Base-by-base conservation (phyloP, 768 basidiomycete genomes). In the Gymnopilus dilepis region DNA sequence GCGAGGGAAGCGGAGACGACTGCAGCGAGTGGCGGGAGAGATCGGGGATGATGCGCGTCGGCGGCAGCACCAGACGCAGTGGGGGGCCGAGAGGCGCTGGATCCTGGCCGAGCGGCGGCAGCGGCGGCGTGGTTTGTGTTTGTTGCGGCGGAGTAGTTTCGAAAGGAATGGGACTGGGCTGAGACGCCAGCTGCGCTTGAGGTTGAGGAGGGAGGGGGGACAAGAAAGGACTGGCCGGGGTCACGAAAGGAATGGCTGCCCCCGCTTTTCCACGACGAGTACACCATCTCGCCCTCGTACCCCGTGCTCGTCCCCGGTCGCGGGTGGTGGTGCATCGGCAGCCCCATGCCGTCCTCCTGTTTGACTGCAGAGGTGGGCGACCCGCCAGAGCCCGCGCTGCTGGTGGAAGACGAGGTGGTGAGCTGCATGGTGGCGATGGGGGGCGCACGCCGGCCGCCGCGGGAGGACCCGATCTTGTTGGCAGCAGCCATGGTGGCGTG, bases 201-300 rank as follows among this genome's bases (percentile, higher is more conserved):
- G n/a, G n/a, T n/a, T 73, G 81, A 66, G 68, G 68, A 62, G n/a
- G 61, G 31, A 40, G 67, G 59, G 65, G 70, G 68, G 68, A 60
- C 73, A 87, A 86, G 89, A 89, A 89, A 89, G 88, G 89, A 89
- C 86, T 89, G 88, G 85, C 82, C 78, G 84, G 86, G 79, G 81
- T 86, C 86, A 84, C 86, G 88, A 88, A 89, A 89, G 86, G 88
- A 89, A 86, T 88, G 86, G 56, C 45, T 62, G 64, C 37, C 61
- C 51, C 26, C 62, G 13, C 31, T 28, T 37, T 62, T 56, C 60
- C 62, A 64, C 11, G 58, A 31, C 17, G 60, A 33, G 72, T 77
- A 76, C 9, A 73, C 58, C 61, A 77, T 69, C 24, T 70, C 68
- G 45, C 66, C 63, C 67, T 91, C 89, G 76, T 91, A 91, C 8